Base-by-base conservation (phyloP, 2,329 filamentous ascomycete species). In the Acrocalymma vagum region DNA sequence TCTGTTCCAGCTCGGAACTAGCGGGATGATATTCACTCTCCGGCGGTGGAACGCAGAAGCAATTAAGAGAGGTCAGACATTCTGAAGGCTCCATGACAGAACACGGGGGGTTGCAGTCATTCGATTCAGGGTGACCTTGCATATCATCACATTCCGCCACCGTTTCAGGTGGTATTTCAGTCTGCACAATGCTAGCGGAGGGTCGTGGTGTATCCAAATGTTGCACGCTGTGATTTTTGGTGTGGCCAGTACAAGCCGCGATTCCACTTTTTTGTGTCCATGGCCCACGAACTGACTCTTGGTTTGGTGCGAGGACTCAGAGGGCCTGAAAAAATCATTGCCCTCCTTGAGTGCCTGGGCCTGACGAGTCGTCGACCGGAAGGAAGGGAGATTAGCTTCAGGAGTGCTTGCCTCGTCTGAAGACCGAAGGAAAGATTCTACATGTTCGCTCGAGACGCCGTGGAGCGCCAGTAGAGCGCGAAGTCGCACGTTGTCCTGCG, bases 401-500 rank as follows among this genome's bases (percentile, higher is more conserved):
- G 43, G 9, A 15, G 17, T 25, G 22, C n/a, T 25, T 17, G 25
- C 36, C 18, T 30, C 37, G 20, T 55, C 50, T 10, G 35, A 49
- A 2, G 45, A 46, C 9, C 30, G 54, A 14, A 63, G 36, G 29
- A 50, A 60, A 5, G 39, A 23, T 3, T 60, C 54, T 13, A 63
- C 40, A 17, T 65, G 51, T 6, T 52, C 49, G 13, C 31, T 39
- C 29, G 41, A 28, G 13, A 63, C 45, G 9, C 62, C 62, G 29
- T 48, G 51, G n/a, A 36, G 53, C 17, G 51, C 52, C 3, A 90
- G 75, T 16, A 90, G 69, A 17, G 68, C 69, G 16, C 85, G 75
- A 34, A 90, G 72, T 31, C 78, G 76, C 38, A 72, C 76, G 61
- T 90, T 90, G 62, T 91, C 86, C 11, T 83, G 80, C 2, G 80